A percentile compares a stretch with the other conserved stretches of the same genome.
Evolutionary conservation across 2,329 filamentous ascomycete genomes (phyloP).

Genomic region (Elsinoe perseae): DNA sequence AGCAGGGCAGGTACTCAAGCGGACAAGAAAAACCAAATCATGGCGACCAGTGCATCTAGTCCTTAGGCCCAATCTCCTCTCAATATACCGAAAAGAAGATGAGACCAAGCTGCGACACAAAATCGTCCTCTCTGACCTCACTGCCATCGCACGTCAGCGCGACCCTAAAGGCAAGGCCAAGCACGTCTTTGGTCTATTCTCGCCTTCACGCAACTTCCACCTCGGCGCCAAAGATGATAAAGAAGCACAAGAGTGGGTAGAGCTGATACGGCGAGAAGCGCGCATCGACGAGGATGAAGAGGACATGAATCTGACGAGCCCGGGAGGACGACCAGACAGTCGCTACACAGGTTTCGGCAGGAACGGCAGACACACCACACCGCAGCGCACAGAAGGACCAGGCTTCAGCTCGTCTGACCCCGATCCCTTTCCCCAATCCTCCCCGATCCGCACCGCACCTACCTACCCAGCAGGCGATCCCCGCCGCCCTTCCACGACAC

Average conservation of each 20-base stretch:
- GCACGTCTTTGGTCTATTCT: constrained; percentile 88
- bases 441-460: constrained; percentile 12
- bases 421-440: constrained; percentile 22
- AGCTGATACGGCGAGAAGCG: constrained; percentile 68
- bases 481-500: constrained; percentile 51
- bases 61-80: constrained; percentile 79
- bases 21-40: constrained; percentile 88
- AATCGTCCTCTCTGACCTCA: constrained; percentile 80
- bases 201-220: constrained; percentile 83
- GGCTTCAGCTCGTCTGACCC: constrained; percentile 42
- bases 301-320: constrained; percentile 67
- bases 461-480: constrained; percentile 26
- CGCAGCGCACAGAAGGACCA: constrained; percentile 8
- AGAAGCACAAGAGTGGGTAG: constrained; percentile 81
- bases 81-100: constrained; percentile 85
- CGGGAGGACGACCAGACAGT: constrained; percentile 47
- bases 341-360: constrained; percentile 37
- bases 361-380: constrained; percentile 20
- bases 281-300: constrained; percentile 84
- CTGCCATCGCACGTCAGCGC: constrained; percentile 79
- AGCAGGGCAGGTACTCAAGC: constrained; percentile 75
- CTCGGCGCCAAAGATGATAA: constrained; percentile 66
- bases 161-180: constrained; percentile 81
- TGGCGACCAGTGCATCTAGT: constrained; percentile 91
- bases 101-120: constrained; percentile 86